These are phyloP conservation scores for Grigorovia yakushimaensis DNA, from an alignment of 805 yeast species.

Conservation along the genomic window DNA sequence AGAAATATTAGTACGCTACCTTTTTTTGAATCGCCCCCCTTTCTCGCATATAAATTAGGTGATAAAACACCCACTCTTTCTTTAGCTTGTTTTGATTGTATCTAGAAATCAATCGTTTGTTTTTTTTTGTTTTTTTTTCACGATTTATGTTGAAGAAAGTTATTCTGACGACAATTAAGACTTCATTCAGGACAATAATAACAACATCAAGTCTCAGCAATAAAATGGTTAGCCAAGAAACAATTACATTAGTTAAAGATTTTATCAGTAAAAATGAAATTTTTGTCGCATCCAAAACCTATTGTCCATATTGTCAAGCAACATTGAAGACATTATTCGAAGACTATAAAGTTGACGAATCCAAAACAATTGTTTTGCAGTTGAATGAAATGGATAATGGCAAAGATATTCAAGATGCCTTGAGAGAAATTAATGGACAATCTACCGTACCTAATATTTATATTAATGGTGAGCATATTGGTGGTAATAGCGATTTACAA, in stretches of 20 bases:
- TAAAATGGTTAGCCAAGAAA: constrained; percentile 49
- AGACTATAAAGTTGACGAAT: constrained; percentile 36
- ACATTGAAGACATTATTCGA: constrained; percentile 33
- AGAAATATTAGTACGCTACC: too few species aligned
- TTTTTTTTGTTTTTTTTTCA: too few species aligned
- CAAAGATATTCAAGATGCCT: constrained; percentile 68
- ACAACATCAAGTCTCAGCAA: not conserved
- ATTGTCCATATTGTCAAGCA: constrained; percentile 57
- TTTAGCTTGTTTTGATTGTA: too few species aligned
- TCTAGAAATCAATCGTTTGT: too few species aligned
- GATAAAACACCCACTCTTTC: too few species aligned
- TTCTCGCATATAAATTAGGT: too few species aligned
- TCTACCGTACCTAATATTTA: constrained; percentile 89
- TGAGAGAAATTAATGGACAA: constrained; percentile 73
- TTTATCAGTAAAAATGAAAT: constrained; percentile 57
- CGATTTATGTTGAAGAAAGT: too few species aligned
- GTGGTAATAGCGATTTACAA: constrained; percentile 90
- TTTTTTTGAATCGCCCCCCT: too few species aligned
- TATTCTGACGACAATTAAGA: too few species aligned
- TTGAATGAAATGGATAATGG: constrained; percentile 49
- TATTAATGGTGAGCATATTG: constrained; percentile 85
- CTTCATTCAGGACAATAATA: too few species aligned
- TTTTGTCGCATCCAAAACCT: constrained; percentile 74
- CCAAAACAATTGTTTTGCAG: constrained; percentile 32
- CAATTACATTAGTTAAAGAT: constrained; percentile 47